Base-by-base conservation (phyloP, 2,329 filamentous ascomycete species). In the Phialophora macrospora region DNA sequence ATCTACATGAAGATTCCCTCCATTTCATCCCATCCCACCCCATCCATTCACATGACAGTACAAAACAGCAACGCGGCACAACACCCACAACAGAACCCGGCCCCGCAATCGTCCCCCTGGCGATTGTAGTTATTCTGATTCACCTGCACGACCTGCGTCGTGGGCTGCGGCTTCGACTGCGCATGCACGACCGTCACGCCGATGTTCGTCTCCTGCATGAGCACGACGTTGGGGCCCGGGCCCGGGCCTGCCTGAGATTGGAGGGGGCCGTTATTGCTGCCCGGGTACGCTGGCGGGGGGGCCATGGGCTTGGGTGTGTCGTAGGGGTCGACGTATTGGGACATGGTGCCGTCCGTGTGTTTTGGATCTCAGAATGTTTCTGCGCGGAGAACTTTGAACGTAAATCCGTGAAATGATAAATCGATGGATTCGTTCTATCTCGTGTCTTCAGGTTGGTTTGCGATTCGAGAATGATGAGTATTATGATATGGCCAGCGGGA, bases 11-110 rank as follows among this genome's bases (percentile, higher is more conserved):
- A 48, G 14, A 11, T 24, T 3, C 24, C 24, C 24, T 3, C 24
- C 24, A 2, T 24, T 24, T 24, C 24, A 24, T 48, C 44, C 44
- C 20, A n/a, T n/a, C n/a, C n/a, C n/a, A n/a, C n/a, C n/a, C n/a
- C n/a, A n/a, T n/a, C n/a, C n/a, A n/a, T n/a, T 48, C 44, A 48
- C 44, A 48, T 48, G 17, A 48, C 44, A 48, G 14, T 48, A 48
- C 44, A 48, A 48, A 48, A 12, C 44, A 48, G 20, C 44, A 48
- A 48, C 44, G 44, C 44, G 8, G 20, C 17, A 48, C 44, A 48
- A 48, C 44, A 48, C 44, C 44, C 44, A 48, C 44, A 48, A 48
- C 44, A 48, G 44, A 48, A 48, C 11, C 44, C 44, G 14, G 14
- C 12, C 44, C 44, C 44, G 44, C 44, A 48, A 48, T 48, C 44